Evolutionary conservation across 1,284 basidiomycete genomes (phyloP).

Genomic region (Grifola frondosa): DNA sequence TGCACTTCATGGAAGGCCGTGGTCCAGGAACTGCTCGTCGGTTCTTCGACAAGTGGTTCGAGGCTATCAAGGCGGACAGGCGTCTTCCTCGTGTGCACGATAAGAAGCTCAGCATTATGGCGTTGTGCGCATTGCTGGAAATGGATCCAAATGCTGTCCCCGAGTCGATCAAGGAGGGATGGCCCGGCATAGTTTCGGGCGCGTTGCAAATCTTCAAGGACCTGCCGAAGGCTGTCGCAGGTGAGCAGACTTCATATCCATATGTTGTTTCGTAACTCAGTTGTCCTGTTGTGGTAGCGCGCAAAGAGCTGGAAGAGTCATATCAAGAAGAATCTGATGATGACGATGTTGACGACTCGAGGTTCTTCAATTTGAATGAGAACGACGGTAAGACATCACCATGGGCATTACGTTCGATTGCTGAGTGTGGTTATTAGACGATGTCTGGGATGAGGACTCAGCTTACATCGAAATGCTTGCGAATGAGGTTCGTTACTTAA

Average conservation of each 20-base stretch:
- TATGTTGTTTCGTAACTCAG: not conserved
- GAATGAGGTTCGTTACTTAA: slow-evolving; percentile 55
- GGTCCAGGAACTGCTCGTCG: slow-evolving; percentile 56
- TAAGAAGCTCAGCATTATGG: slow-evolving; percentile 80
- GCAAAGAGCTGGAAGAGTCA: slow-evolving; percentile 63
- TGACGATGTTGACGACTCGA: slow-evolving; percentile 55
- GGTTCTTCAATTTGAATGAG: slow-evolving; percentile 65
- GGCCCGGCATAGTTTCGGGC: slow-evolving; percentile 71
- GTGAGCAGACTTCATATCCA: slow-evolving; percentile 37
- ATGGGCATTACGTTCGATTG: not conserved
- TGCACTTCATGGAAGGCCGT: slow-evolving; percentile 71
- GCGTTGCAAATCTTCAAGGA: slow-evolving; percentile 72
- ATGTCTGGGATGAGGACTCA: slow-evolving; percentile 84
- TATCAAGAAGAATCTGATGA: slow-evolving; percentile 58
- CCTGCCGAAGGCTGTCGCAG: slow-evolving; percentile 69
- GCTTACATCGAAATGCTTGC: slow-evolving; percentile 81
- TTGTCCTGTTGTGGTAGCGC: slow-evolving; percentile 39
- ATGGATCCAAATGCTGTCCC: slow-evolving; percentile 61
- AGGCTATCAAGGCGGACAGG: slow-evolving; percentile 59
- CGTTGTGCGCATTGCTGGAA: slow-evolving; percentile 75
- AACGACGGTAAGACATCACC: slow-evolving; percentile 58
- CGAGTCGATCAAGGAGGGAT: slow-evolving; percentile 60
- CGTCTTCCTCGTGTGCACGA: slow-evolving; percentile 86
- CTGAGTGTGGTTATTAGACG: slow-evolving; percentile 42
- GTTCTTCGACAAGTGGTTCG: slow-evolving; percentile 85